Percentiles rank a stretch among this genome's conserved stretches.
These are phyloP conservation scores for Yarrowia deformans DNA, from an alignment of 805 yeast species.

Conservation along the genomic window DNA sequence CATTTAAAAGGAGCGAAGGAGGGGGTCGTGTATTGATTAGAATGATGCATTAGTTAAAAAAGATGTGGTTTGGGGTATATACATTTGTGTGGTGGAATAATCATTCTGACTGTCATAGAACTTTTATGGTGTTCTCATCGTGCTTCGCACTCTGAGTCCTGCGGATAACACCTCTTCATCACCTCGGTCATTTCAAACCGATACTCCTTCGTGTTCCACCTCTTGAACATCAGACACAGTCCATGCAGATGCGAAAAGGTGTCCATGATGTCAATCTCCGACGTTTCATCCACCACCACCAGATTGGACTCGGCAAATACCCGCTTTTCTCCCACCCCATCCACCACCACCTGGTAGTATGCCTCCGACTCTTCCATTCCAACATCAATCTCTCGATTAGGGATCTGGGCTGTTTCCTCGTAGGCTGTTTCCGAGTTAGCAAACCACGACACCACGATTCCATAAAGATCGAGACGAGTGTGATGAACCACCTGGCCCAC, in stretches of 20 bases:
- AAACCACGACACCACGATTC: slow-evolving; percentile 26
- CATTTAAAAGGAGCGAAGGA: neutral
- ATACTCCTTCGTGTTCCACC: neutral
- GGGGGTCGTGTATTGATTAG: neutral
- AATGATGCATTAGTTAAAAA: neutral
- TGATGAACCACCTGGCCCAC: slow-evolving; percentile 25
- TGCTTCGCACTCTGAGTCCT: neutral
- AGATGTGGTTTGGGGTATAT: neutral
- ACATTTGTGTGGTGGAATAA: no score
- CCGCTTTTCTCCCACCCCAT: slow-evolving; percentile 31
- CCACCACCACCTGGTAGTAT: slow-evolving; percentile 33
- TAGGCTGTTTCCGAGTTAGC: slow-evolving; percentile 24
- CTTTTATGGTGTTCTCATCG: no score
- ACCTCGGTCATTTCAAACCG: slow-evolving; percentile 17
- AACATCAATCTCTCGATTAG: slow-evolving; percentile 24
- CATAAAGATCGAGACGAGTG: slow-evolving; percentile 7
- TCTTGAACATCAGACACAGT: slow-evolving; percentile 20
- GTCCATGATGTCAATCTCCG: neutral
- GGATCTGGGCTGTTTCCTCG: slow-evolving; percentile 30
- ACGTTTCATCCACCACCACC: neutral
- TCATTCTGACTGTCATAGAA: no score
- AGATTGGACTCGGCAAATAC: slow-evolving; percentile 33
- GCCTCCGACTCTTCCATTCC: slow-evolving; percentile 32
- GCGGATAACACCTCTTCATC: slow-evolving; percentile 31
- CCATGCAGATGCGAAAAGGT: slow-evolving; percentile 12